A percentile compares a stretch with the other conserved stretches of the same genome.
These are phyloP conservation scores for Fusarium redolens DNA, from an alignment of 2,329 filamentous ascomycete genomes.

Conservation along the genomic window DNA sequence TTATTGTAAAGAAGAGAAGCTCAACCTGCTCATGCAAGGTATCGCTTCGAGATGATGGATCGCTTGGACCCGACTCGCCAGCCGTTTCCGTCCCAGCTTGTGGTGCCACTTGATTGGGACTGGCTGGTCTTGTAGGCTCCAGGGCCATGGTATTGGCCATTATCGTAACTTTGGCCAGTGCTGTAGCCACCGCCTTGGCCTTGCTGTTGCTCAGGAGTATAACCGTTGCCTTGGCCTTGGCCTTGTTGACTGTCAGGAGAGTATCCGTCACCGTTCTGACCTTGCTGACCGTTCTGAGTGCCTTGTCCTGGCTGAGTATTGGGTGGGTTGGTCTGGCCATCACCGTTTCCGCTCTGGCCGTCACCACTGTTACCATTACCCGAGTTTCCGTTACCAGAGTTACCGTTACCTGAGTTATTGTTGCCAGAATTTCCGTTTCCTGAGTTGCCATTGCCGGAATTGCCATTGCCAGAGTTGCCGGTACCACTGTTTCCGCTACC, in stretches of 20 bases:
- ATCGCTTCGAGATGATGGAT: slow-evolving; percentile 27
- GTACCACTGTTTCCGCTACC: not conserved
- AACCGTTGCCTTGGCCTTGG: not conserved
- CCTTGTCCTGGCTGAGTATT: not conserved
- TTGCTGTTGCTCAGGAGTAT: not conserved
- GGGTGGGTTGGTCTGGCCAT: not conserved
- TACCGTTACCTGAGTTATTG: not conserved
- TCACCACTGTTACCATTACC: slow-evolving; percentile 11
- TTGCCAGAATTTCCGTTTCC: slow-evolving; percentile 2
- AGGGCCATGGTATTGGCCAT: slow-evolving; percentile 23
- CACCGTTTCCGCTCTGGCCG: slow-evolving; percentile 10
- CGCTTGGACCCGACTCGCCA: slow-evolving; percentile 26
- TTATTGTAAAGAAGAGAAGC: not conserved
- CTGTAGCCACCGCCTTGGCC: not conserved
- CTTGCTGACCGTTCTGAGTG: not conserved
- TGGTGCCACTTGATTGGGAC: slow-evolving; percentile 1
- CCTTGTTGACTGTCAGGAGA: not conserved
- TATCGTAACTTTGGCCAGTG: slow-evolving; percentile 5
- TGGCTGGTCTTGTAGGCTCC: slow-evolving; percentile 11
- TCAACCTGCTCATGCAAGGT: slow-evolving; percentile 30
- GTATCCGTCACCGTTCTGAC: not conserved
- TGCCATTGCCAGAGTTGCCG: not conserved
- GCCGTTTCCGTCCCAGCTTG: slow-evolving; percentile 19
- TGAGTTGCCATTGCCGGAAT: not conserved
- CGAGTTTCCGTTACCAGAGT: not conserved